Evolutionary conservation across 495 filamentous ascomycete genomes (phyloP).

Genomic region (Tuber brumale): DNA sequence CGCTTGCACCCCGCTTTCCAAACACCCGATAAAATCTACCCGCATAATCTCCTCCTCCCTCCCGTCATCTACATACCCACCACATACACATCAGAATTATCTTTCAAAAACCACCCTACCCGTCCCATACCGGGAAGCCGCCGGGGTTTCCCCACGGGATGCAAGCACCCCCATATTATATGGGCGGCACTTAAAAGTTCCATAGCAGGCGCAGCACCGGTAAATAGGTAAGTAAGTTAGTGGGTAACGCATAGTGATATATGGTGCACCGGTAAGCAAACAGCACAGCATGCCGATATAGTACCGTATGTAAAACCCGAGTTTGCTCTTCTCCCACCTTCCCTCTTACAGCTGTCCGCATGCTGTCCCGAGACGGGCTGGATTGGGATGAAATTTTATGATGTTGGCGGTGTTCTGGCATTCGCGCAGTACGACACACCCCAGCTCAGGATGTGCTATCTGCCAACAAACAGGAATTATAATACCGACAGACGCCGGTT

Average conservation of each 20-base stretch:
- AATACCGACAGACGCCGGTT: too few relatives aligned
- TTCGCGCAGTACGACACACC: neutral
- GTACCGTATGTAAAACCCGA: neutral
- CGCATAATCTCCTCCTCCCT: neutral
- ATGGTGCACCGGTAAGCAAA: neutral
- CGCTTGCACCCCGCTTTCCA: neutral
- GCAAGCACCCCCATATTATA: neutral
- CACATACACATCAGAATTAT: neutral
- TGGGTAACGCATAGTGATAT: neutral
- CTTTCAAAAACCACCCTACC: neutral
- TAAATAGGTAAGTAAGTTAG: neutral
- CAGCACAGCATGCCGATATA: neutral
- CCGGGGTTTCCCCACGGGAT: neutral
- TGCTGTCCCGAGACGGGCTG: neutral
- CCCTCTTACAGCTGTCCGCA: neutral
- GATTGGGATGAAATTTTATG: neutral
- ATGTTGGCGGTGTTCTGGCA: neutral
- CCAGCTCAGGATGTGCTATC: neutral
- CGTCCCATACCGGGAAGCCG: neutral
- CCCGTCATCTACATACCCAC: neutral
- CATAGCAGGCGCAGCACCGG: neutral
- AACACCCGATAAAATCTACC: neutral
- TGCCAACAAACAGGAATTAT: neutral
- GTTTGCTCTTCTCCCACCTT: neutral
- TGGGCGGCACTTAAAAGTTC: neutral